These are phyloP conservation scores for Citrullus amarus DNA, from an alignment of 306 rosid species.

Conservation along the genomic window DNA sequence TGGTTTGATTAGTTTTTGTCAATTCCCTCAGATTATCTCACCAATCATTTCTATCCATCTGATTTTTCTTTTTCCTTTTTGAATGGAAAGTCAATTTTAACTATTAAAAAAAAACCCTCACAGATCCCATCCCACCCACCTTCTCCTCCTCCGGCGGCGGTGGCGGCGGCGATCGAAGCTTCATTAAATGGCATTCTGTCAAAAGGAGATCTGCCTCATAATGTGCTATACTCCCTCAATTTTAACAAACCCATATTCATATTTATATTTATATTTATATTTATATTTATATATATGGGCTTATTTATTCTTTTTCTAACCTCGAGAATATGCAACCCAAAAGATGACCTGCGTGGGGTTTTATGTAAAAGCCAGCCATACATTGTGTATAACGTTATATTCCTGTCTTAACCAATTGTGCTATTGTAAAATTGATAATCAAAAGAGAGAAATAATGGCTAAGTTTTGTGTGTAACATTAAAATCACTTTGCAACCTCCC, in stretches of 20 bases:
- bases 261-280: neutral
- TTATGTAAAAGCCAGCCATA: too few relatives aligned
- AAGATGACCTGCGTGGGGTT: too few relatives aligned
- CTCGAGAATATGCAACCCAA: neutral
- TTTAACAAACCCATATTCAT: neutral
- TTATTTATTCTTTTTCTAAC: neutral
- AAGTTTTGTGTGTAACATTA: too few relatives aligned
- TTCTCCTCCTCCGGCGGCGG: neutral
- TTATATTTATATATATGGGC: neutral
- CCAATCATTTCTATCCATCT: neutral
- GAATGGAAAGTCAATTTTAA: neutral
- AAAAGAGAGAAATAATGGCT: too few relatives aligned
- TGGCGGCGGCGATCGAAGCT: neutral
- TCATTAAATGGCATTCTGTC: conserved; percentile 12
- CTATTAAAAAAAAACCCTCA: neutral
- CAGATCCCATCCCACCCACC: neutral
- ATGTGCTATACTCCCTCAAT: neutral
- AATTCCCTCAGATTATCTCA: neutral
- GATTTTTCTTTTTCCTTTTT: neutral
- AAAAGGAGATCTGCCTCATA: conserved; percentile 15
- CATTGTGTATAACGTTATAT: too few relatives aligned
- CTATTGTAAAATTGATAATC: too few relatives aligned
- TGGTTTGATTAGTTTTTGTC: neutral
- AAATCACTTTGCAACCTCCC: too few relatives aligned
- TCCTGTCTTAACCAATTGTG: too few relatives aligned